Base-by-base conservation (phyloP, 1,284 basidiomycete genomes). In the Trametes hirsuta region DNA sequence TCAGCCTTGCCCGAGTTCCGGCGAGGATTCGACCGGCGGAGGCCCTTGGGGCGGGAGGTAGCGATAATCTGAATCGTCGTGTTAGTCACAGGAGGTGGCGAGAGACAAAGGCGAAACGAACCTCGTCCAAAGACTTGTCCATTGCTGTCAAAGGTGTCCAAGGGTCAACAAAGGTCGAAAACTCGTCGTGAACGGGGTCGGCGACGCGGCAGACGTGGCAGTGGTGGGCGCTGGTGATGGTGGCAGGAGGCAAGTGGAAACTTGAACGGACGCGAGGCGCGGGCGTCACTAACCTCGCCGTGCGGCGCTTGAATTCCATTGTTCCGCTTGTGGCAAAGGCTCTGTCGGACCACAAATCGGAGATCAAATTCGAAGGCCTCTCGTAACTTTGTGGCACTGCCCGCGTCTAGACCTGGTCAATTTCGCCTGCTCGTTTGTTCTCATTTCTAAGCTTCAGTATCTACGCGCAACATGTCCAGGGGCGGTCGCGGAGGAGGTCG, bases 81-180 rank as follows among this genome's bases (percentile, higher is more conserved):
- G 52, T 65, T 45, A 52, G 46, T 69, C 47, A 67, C 68, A 55
- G 64, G 54, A 46, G 53, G 52, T 61, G 62, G 52, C 60, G 49
- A 58, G 62, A 51, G 44, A 59, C 61, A 65, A 49, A 61, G 56
- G 59, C 25, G 14, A 48, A 36, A 73, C 87, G 54, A 62, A 97
- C 93, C 70, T 95, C 91, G 76, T 96, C 94, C 69, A 97, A 92
- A 71, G 91, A 85, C 80, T 93, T 91, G 81, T 96, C 94, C 88
- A 91, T 90, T 66, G 41, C 59, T 49, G 34, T 37, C 39, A 14
- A 35, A 37, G 50, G 15, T 34, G 56, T 34, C 45, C 41, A 49
- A 49, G n/a, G 24, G 42, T 46, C 34, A 42, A 50, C 14, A 25
- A 37, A 39, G 21, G 34, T 37, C 4, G 48, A 41, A 21, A 56